Percentiles rank a stretch among this genome's conserved stretches.
These are phyloP conservation scores for Metschnikowia cerradonensis DNA, from an alignment of 805 yeast species.

Conservation along the genomic window DNA sequence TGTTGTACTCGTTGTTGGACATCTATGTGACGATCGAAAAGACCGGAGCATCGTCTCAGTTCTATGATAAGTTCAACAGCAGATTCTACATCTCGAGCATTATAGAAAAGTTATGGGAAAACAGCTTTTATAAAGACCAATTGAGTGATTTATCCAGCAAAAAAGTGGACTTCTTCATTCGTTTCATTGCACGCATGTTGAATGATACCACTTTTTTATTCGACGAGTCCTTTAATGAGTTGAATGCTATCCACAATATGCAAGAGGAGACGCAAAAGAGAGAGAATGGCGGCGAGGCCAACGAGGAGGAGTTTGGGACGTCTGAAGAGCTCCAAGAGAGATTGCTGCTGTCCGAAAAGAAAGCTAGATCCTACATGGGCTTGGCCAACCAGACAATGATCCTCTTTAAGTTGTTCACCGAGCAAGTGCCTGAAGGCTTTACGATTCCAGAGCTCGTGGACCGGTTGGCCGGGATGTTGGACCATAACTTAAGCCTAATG, in stretches of 20 bases:
- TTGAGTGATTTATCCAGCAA: slow-evolving; percentile 61
- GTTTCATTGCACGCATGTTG: slow-evolving; percentile 90
- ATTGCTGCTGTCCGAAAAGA: slow-evolving; percentile 61
- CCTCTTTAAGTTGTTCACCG: slow-evolving; percentile 75
- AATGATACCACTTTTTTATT: slow-evolving; percentile 89
- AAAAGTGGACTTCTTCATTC: slow-evolving; percentile 79
- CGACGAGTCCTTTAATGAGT: slow-evolving; percentile 83
- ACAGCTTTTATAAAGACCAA: slow-evolving; percentile 62
- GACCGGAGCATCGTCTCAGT: slow-evolving; percentile 92
- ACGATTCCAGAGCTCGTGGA: slow-evolving; percentile 87
- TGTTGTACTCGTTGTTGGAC: slow-evolving; percentile 80
- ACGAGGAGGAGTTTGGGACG: slow-evolving; percentile 44
- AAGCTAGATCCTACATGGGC: slow-evolving; percentile 78
- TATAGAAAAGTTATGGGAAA: slow-evolving; percentile 78
- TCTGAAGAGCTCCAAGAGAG: slow-evolving; percentile 58
- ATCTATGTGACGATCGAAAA: slow-evolving; percentile 93
- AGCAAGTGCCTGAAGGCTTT: slow-evolving; percentile 83
- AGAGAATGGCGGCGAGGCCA: slow-evolving; percentile 25
- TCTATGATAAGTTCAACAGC: slow-evolving; percentile 91
- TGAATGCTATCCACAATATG: slow-evolving; percentile 70
- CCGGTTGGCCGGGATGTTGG: slow-evolving; percentile 91
- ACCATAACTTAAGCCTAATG: slow-evolving; percentile 85
- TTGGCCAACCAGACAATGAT: slow-evolving; percentile 78
- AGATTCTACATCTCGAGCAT: slow-evolving; percentile 83
- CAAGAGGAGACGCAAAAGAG: slow-evolving; percentile 62